Base-by-base conservation (phyloP, 2,329 filamentous ascomycete species). In the Aspergillus uvarum region DNA sequence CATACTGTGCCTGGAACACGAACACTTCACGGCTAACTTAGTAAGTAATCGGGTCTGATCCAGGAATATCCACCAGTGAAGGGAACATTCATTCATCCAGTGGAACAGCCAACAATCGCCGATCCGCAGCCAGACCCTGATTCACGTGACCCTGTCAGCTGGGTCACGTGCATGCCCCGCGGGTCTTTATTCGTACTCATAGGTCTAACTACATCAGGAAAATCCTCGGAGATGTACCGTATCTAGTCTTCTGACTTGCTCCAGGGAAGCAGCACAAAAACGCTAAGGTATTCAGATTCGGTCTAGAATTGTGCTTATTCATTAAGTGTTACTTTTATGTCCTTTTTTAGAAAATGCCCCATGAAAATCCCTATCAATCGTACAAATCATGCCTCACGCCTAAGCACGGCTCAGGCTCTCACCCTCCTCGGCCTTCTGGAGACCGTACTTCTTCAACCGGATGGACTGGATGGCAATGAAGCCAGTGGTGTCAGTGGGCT, bases 401-500 rank as follows among this genome's bases (percentile, higher is more conserved):
- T 44, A 63, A 50, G 61, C 61, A 58, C 61, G 61, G 58, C 61
- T 63, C 31, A 63, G 61, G 47, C 38, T 55, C 58, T 63, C 61
- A 12, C 61, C 61, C 58, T 63, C 61, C 58, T 63, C 61, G 47
- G 54, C 61, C 61, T 63, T 63, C 55, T 63, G 61, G 58, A 63
- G 71, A 44, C 77, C 77, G 66, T 78, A 80, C 70, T 80, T 80
- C 77, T 79, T 79, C 57, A 79, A 70, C 62, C 67, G 72, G 62
- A 76, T 72, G 47, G 71, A 66, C 57, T 70, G 66, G 42, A 79
- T 73, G 61, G 71, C 74, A 69, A 77, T 87, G 78, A 89, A 89
- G 32, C 86, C 86, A 47, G 85, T 87, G 47, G 87, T 88, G 70
- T 89, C 87, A 61, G 79, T 79, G 19, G 88, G 87, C 67, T 81